Base-by-base conservation (phyloP, 2,329 filamentous ascomycete species). In the Colletotrichum sp. region DNA sequence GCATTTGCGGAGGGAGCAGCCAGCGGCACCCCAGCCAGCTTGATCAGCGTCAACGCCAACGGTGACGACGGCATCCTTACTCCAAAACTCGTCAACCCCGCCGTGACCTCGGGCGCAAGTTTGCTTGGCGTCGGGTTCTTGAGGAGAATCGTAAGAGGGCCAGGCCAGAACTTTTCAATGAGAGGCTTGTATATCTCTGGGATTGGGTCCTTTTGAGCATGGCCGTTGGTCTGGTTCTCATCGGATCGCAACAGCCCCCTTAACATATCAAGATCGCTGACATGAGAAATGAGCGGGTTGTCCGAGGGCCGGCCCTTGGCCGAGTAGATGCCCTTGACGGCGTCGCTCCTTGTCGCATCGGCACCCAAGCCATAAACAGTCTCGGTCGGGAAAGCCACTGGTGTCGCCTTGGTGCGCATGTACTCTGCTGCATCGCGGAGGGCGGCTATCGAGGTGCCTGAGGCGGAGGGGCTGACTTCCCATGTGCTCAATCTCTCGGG, bases 311-410 rank as follows among this genome's bases (percentile, higher is more conserved):
- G 88, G 71, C 95, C 94, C 86, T 99, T 99, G 68, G 95, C 96
- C 26, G 91, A 89, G 84, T 97, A 99, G 78, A 99, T 99, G n/a
- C 96, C 96, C 81, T 90, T 92, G 8, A 98, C 96, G 3, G 96
- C 94, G 28, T 87, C 88, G 80, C 93, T 95, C 79, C 95, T 91
- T 30, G 96, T 98, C 13, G 97, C 97, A 86, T 98, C 97, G 16
- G 97, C 97, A n/a, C 96, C 97, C 9, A 99, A 90, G 0, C 97
- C 97, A 83, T 99, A 99, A 1, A 99, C 97, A 1, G 97, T 99
- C 86, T 99, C 97, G 0, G 97, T 99, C 1, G 97, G 97, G 82
- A 99, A 99, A 2, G 95, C 97, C 63, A 99, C 95, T 6, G 97
- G 97, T 5, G 90, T 90, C 81, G 95, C 90, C 67, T 90, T 92